phyloP scores from a whole-genome alignment of 306 rosid species.

The Crataegus laevigata region DNA sequence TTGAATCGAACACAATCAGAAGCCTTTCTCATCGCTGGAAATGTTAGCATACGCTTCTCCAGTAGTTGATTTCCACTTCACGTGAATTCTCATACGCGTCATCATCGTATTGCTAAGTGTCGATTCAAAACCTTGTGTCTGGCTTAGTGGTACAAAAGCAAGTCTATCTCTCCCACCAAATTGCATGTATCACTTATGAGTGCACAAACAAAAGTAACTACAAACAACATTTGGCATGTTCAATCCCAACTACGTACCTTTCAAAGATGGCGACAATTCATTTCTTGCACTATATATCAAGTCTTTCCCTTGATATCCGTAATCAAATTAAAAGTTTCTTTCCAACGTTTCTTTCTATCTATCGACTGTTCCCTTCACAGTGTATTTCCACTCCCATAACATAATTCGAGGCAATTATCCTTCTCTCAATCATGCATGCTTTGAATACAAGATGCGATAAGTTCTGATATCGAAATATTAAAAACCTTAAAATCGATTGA shows the following conservation, averaged over 20 bases:
- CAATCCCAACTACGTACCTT: neutral
- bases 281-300: neutral
- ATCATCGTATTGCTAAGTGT: neutral
- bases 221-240: neutral
- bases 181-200: neutral
- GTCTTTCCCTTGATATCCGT: neutral
- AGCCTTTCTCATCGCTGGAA: neutral
- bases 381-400: neutral
- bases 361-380: neutral
- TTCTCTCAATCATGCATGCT: neutral
- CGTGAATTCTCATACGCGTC: neutral
- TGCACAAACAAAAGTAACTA: neutral
- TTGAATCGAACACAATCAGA: neutral
- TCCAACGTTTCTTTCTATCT: neutral
- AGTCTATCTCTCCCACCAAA: neutral
- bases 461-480: neutral
- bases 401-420: neutral
- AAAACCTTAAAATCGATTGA: neutral
- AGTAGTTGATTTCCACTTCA: neutral
- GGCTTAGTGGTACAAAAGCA: neutral
- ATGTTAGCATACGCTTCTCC: neutral
- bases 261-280: neutral
- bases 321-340: neutral
- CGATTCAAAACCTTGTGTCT: neutral
- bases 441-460: neutral